Evolutionary conservation across 75 land plant species (phyloP), one percentile per base, ranked within the genome.

Genomic region (Pinus albicaulis): DNA sequence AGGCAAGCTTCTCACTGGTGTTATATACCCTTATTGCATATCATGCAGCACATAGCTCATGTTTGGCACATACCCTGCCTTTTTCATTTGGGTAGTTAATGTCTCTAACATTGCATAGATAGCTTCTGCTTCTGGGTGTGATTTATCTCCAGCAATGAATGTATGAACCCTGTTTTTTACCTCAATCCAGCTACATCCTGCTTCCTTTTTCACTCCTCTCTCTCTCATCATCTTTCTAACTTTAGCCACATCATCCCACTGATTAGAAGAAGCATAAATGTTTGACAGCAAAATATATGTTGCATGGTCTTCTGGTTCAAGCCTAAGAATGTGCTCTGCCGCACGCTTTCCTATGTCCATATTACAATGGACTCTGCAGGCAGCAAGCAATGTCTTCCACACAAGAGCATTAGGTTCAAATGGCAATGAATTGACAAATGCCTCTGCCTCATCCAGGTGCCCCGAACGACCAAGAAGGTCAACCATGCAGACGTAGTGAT

Each of bases 401-500:
- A 61, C 17, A 28, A 73, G 79, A 17, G 38, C 53, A 26, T 78
- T 48, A 55, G 55, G 59, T 25, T 24, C 5, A 53, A 57, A 52
- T 15, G 74, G 61, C 57, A 78, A 28, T 17, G 52, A 74, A 36
- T 71, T 69, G 25, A 70, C 56, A 23, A 78, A 31, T 17, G 58
- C 55, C 41, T 52, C 55, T 28, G 79, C 79, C 76, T 71, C 66
- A n/a, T 70, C 58, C 53, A 78, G 53, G 73, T 78, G 59, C 48
- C 79, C 79, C 13, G 79, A 62, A 25, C 76, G 76, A 22, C 59
- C 76, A 71, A 71, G 57, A 48, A 78, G 79, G 23, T 71, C 76
- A 78, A 78, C 79, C 73, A 78, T 72, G 76, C 79, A 78, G 48
- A 41, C 24, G 72, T 78, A 65, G 57, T 78, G 79, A 3, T 78